Evolutionary conservation across 352 stramenopile genomes (phyloP).

Genomic region (Pythium sp.): DNA sequence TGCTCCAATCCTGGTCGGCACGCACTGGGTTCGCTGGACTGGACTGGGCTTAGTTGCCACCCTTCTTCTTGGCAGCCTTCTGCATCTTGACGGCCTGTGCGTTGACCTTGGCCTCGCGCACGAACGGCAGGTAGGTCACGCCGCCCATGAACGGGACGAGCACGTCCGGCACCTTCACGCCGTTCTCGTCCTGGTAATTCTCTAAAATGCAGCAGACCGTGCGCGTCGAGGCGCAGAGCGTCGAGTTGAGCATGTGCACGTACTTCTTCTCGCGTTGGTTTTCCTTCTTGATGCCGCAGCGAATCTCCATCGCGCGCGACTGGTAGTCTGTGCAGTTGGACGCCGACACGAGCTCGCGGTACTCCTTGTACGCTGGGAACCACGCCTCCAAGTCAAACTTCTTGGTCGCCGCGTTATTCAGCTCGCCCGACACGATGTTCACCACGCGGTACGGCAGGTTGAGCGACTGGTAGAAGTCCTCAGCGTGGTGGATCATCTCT

Average conservation of each 20-base stretch:
- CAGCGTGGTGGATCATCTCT: slow-evolving; percentile 89
- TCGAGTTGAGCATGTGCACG: slow-evolving; percentile 99
- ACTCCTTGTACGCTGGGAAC: slow-evolving; percentile 99
- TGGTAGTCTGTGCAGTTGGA: slow-evolving; percentile 99
- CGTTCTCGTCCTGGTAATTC: slow-evolving; percentile 97
- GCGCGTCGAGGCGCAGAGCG: slow-evolving; percentile 97
- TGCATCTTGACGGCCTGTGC: slow-evolving; percentile 93
- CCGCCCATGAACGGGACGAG: slow-evolving; percentile 98
- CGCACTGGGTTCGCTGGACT: background rate
- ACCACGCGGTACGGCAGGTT: slow-evolving; percentile 99
- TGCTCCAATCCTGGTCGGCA: too few species aligned
- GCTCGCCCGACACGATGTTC: slow-evolving; percentile 97
- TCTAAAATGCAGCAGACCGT: slow-evolving; percentile 99
- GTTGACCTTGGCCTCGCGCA: slow-evolving; percentile 92
- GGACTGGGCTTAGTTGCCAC: slow-evolving; percentile 42
- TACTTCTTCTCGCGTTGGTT: slow-evolving; percentile 96
- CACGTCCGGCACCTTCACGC: slow-evolving; percentile 96
- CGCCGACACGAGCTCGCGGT: slow-evolving; percentile 98
- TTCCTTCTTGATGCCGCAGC: slow-evolving; percentile 95
- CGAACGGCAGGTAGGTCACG: slow-evolving; percentile 98
- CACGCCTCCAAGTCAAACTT: slow-evolving; percentile 99
- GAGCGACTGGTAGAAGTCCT: slow-evolving; percentile 99
- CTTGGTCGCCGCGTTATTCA: slow-evolving; percentile 99
- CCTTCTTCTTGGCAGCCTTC: slow-evolving; percentile 94
- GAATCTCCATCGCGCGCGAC: slow-evolving; percentile 96